phyloP scores from a whole-genome alignment of 352 stramenopile species.

The Globisporangium cylindrosporum region DNA sequence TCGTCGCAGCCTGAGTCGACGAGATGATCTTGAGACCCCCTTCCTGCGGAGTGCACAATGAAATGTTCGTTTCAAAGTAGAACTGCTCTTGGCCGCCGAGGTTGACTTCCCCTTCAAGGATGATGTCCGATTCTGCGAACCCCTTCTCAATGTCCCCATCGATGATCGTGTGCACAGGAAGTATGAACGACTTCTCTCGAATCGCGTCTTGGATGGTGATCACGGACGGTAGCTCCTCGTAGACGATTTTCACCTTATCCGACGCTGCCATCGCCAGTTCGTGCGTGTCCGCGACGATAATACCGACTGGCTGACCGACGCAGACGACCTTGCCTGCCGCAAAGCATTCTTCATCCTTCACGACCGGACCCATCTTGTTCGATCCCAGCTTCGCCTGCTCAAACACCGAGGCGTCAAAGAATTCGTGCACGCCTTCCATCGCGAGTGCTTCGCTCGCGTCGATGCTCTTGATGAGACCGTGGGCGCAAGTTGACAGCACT shows the following conservation, averaged over 20 bases:
- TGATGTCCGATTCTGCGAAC: conserved; percentile 58
- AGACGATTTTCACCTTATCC: conserved; percentile 86
- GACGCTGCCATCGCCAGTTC: conserved; percentile 72
- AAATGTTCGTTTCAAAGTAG: conserved; percentile 93
- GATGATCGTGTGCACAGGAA: conserved; percentile 77
- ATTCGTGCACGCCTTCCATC: conserved; percentile 87
- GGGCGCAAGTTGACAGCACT: conserved; percentile 85
- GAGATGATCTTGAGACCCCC: conserved; percentile 91
- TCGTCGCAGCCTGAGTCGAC: conserved; percentile 93
- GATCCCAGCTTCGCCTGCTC: conserved; percentile 53
- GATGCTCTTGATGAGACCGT: conserved; percentile 83
- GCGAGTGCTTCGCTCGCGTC: conserved; percentile 77
- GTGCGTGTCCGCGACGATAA: conserved; percentile 81
- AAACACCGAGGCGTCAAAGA: conserved; percentile 81
- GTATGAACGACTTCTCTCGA: conserved; percentile 88
- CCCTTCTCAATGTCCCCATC: conserved; percentile 80
- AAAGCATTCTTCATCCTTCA: conserved; percentile 90
- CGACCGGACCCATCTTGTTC: conserved; percentile 78
- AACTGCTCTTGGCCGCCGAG: conserved; percentile 95
- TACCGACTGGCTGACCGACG: conserved; percentile 78
- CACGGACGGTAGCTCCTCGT: conserved; percentile 85
- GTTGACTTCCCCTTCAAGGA: conserved; percentile 86
- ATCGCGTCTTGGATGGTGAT: conserved; percentile 97
- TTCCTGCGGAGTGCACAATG: conserved; percentile 77
- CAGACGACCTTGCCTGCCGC: conserved; percentile 63